Conservation (phyloP, 2,329 filamentous ascomycete species). For the Diaporthe caulivora region DNA sequence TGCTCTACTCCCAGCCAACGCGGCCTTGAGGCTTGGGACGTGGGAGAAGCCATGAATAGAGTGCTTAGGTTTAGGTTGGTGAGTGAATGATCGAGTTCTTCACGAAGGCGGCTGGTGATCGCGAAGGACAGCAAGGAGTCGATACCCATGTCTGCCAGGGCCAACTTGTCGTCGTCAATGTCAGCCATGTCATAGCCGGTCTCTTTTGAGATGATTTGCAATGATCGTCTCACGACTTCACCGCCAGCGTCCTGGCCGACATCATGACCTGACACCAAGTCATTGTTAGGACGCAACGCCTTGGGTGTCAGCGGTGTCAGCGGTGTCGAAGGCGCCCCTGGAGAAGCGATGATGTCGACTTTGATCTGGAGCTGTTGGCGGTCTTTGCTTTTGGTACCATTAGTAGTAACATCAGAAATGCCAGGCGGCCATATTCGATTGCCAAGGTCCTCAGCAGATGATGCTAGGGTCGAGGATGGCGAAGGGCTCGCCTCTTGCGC, state of each 20-base stretch:
- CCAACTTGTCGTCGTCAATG: conserved; percentile 42
- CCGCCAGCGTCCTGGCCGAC: too few species aligned
- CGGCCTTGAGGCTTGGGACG: conserved; percentile 32
- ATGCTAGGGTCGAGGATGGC: background rate
- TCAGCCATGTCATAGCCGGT: conserved; percentile 3
- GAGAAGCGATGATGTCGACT: background rate
- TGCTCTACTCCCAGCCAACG: background rate
- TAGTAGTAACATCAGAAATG: too few species aligned
- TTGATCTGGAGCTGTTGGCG: background rate
- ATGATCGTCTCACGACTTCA: background rate
- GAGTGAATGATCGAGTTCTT: conserved; percentile 48
- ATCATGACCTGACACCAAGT: background rate
- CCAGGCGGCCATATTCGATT: too few species aligned
- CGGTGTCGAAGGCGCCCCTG: too few species aligned
- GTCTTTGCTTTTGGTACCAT: background rate
- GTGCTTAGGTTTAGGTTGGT: conserved; percentile 40
- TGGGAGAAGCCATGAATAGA: conserved; percentile 45
- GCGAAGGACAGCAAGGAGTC: conserved; percentile 51
- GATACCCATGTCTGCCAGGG: conserved; percentile 49
- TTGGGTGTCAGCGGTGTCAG: background rate
- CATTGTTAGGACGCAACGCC: background rate
- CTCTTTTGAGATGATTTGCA: conserved; percentile 16
- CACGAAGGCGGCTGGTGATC: conserved; percentile 48
- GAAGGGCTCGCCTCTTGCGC: background rate
- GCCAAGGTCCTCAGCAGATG: background rate